Base-by-base conservation (phyloP, 345 rosid genomes). In the Linum trigynum region DNA sequence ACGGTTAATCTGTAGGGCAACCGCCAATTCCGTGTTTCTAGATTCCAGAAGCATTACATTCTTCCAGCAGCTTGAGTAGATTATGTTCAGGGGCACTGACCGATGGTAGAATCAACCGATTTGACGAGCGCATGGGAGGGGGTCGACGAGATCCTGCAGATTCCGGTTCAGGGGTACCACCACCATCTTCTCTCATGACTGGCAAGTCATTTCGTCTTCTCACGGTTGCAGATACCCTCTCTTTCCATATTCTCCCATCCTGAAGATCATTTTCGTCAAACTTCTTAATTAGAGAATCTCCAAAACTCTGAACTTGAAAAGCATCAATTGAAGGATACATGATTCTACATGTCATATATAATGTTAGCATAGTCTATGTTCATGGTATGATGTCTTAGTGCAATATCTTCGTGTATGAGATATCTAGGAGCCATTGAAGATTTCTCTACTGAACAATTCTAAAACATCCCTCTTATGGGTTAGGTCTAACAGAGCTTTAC, bases 191-290 rank as follows among this genome's bases (percentile, higher is more conserved):
- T 77, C 82, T 81, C 78, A 81, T 71, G 48, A 81, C 70, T 2
- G 88, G 92, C 74, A 82, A 80, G 75, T 89, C 92, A 58, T 69
- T 74, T 83, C 81, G 81, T 68, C 84, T 82, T 61, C 82, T 75
- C 75, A 72, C 77, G 5, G 78, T 76, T 1, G 89, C 89, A 0
- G 98, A 81, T 39, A 83, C 91, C 65, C 92, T 76, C 79, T 92
- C 95, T 73, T 92, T 92, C 98, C 98, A 92, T 65, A 89, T 51
- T 83, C 95, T 85, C 65, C 96, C 98, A 74, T 92, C 98, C 98
- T 89, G 76, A 67, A 66, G 15, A 66, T 15, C 9, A 2, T 48
- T 48, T 48, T 56, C 55, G 64, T 62, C 37, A 16, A 57, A 63
- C n/a, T 42, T 7, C 23, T 57, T 38, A 1, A 57, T 66, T 53